A percentile compares a stretch with the other conserved stretches of the same genome.
These are phyloP conservation scores for Ophiosphaerella narmari DNA, from an alignment of 2,329 filamentous ascomycete genomes.

Conservation along the genomic window DNA sequence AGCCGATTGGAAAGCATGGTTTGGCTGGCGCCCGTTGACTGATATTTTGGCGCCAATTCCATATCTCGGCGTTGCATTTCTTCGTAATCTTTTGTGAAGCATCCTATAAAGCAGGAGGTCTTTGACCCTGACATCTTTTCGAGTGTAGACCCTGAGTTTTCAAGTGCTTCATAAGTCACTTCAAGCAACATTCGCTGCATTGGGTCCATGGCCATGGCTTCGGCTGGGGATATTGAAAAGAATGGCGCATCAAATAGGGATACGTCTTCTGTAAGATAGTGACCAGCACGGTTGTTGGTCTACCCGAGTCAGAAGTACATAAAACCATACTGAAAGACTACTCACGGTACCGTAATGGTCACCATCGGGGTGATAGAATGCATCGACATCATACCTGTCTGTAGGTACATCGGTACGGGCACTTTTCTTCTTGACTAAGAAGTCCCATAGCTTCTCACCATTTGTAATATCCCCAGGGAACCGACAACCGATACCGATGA, in stretches of 20 bases:
- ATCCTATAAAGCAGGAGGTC: constrained; percentile 24
- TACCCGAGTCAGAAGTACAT: background rate
- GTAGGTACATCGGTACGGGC: constrained; percentile 12
- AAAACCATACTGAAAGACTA: background rate
- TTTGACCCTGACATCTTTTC: constrained; percentile 17
- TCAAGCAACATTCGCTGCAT: constrained; percentile 30
- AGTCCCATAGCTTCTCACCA: constrained; percentile 19
- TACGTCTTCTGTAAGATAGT: constrained; percentile 25
- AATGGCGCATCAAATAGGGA: constrained; percentile 27
- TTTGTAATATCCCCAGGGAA: constrained; percentile 20
- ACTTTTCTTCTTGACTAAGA: constrained; percentile 14
- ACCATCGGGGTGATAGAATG: constrained; percentile 19
- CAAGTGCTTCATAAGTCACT: constrained; percentile 28
- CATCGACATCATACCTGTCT: constrained; percentile 18
- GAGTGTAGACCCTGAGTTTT: constrained; percentile 18
- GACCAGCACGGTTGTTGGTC: constrained; percentile 20
- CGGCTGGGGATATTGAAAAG: constrained; percentile 23
- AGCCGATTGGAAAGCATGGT: constrained; percentile 19
- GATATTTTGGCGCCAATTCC: constrained; percentile 17
- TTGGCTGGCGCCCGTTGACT: constrained; percentile 11
- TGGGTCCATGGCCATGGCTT: constrained; percentile 32
- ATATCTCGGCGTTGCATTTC: constrained; percentile 20
- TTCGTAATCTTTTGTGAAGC: constrained; percentile 24
- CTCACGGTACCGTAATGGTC: constrained; percentile 16
- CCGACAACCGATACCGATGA: constrained; percentile 37